These are phyloP conservation scores for Cryptococcus wingfieldii DNA, from an alignment of 1,284 basidiomycete genomes.

Conservation along the genomic window DNA sequence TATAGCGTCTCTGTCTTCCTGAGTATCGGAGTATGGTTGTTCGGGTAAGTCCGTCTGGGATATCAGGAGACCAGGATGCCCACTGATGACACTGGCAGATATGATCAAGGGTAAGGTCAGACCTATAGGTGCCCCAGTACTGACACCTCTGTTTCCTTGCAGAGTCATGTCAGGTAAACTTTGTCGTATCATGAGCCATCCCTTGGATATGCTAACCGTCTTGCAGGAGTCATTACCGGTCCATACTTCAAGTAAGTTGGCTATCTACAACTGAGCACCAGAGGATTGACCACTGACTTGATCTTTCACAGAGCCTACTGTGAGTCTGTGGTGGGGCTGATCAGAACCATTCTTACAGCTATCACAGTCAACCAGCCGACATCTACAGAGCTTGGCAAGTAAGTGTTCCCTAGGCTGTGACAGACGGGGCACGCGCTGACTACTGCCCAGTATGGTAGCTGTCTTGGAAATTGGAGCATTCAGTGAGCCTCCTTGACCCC, in stretches of 20 bases:
- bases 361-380: constrained; percentile 64
- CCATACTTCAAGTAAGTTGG: constrained; percentile 66
- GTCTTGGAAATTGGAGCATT: constrained; percentile 89
- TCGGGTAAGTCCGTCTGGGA: constrained; percentile 55
- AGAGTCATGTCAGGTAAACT: constrained; percentile 46
- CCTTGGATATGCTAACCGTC: constrained; percentile 8
- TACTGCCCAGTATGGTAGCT: constrained; percentile 71
- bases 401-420: constrained; percentile 8
- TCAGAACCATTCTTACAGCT: not conserved
- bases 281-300: not conserved
- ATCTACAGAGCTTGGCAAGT: constrained; percentile 52
- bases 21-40: constrained; percentile 56
- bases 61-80: not conserved
- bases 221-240: constrained; percentile 81
- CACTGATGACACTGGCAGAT: constrained; percentile 41
- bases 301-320: constrained; percentile 26
- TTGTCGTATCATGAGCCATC: not conserved
- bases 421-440: constrained; percentile 52
- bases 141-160: not conserved
- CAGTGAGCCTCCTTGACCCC: constrained; percentile 53
- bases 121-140: not conserved
- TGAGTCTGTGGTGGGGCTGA: constrained; percentile 6
- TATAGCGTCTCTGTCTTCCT: constrained; percentile 36
- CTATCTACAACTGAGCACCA: not conserved
- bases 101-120: constrained; percentile 75